Evolutionary conservation across 2,329 filamentous ascomycete species (phyloP).

Genomic region (Rosellinia necatrix): DNA sequence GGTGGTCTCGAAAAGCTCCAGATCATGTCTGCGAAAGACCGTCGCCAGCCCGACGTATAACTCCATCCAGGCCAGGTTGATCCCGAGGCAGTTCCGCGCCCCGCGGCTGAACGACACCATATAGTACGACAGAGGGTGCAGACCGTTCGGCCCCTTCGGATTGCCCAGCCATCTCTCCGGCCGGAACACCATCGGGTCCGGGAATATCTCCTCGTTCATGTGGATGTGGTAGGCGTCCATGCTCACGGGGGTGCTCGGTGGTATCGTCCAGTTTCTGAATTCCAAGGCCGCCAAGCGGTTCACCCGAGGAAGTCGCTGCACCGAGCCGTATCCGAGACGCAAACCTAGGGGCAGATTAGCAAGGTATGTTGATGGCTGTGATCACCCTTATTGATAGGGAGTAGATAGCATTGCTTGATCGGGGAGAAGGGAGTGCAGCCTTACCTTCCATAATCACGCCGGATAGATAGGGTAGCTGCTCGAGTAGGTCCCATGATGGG

Average conservation of each 20-base stretch:
- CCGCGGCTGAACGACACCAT: not conserved
- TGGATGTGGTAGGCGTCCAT: constrained; percentile 4
- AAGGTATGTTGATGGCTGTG: not conserved
- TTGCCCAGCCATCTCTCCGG: not conserved
- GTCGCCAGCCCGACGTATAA: constrained; percentile 3
- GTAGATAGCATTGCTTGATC: not conserved
- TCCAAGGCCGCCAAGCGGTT: not conserved
- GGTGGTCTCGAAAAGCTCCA: not conserved
- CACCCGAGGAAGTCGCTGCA: not conserved
- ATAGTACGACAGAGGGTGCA: not conserved
- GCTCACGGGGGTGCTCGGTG: not conserved
- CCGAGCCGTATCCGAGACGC: not conserved
- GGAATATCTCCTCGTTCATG: not conserved
- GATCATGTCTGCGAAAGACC: constrained; percentile 1
- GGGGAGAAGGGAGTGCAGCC: no score
- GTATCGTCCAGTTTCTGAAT: not conserved
- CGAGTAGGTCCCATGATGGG: constrained; percentile 22
- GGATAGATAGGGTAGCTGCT: constrained; percentile 25
- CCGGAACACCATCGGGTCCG: not conserved
- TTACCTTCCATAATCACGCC: not conserved
- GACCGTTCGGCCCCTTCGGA: not conserved
- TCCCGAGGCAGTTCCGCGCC: not conserved
- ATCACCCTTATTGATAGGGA: not conserved
- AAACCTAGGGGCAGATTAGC: not conserved
- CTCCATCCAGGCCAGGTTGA: constrained; percentile 9